phyloP scores from a whole-genome alignment of 2,329 filamentous ascomycete species.

The Colletotrichum karsti region DNA sequence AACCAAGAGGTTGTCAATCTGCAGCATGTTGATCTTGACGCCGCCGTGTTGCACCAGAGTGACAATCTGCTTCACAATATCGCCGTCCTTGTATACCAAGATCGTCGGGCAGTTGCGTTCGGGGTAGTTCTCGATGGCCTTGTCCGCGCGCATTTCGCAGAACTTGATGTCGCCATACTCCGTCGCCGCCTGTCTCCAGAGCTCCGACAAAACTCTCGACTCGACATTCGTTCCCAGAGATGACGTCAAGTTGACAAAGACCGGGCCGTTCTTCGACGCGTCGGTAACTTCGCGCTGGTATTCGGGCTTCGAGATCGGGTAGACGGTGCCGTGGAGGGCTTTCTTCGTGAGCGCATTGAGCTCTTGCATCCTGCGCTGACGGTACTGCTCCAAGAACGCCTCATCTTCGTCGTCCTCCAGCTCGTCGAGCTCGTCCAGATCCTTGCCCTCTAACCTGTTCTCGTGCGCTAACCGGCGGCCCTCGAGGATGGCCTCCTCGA shows the following conservation, averaged over 20 bases:
- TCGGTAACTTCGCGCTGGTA: slow-evolving; percentile 93
- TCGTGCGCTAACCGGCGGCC: slow-evolving; percentile 86
- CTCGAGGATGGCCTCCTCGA: slow-evolving; percentile 91
- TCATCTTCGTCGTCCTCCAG: slow-evolving; percentile 97
- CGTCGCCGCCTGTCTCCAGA: slow-evolving; percentile 84
- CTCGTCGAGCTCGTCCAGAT: slow-evolving; percentile 91
- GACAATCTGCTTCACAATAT: slow-evolving; percentile 93
- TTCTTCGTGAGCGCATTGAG: slow-evolving; percentile 78
- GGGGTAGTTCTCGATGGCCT: slow-evolving; percentile 97
- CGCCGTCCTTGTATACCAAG: slow-evolving; percentile 88
- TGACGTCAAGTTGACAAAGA: slow-evolving; percentile 85
- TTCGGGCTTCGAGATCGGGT: slow-evolving; percentile 93
- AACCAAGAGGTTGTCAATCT: slow-evolving; percentile 84
- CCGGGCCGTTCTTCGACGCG: slow-evolving; percentile 74
- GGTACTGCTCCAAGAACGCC: slow-evolving; percentile 86
- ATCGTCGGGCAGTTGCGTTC: slow-evolving; percentile 96
- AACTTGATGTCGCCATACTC: slow-evolving; percentile 97
- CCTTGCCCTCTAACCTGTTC: slow-evolving; percentile 92
- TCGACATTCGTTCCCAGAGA: slow-evolving; percentile 83
- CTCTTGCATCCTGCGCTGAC: slow-evolving; percentile 87
- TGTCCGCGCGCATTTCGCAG: slow-evolving; percentile 89
- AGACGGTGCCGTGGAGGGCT: slow-evolving; percentile 87
- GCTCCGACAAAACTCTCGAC: slow-evolving; percentile 81
- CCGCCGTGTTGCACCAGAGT: slow-evolving; percentile 85
- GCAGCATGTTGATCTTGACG: slow-evolving; percentile 72